Conservation (phyloP, 257 asterid species). For the Solanum stenotomum region DNA sequence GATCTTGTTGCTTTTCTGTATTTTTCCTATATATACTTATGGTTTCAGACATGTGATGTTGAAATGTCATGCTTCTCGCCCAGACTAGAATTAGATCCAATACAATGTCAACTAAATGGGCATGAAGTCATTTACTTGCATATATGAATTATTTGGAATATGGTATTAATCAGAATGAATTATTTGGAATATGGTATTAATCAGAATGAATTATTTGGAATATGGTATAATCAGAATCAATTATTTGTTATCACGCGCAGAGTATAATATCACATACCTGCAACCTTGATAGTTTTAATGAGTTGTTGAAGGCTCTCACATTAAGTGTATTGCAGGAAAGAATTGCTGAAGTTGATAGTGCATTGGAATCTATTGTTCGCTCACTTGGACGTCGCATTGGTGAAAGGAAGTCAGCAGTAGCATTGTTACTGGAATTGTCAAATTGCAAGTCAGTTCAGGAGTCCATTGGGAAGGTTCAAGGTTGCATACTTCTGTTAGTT, state of each 20-base stretch:
- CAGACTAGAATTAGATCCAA: neutral
- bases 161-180: neutral
- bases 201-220: neutral
- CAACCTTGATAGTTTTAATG: neutral
- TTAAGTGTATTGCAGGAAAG: conserved; percentile 37
- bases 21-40: neutral
- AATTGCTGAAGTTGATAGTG: conserved; percentile 31
- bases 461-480: conserved; percentile 49
- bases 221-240: neutral
- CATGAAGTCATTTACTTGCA: neutral
- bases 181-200: neutral
- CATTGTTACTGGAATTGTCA: conserved; percentile 45
- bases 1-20: neutral
- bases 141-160: neutral
- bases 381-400: conserved; percentile 48
- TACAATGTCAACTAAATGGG: neutral
- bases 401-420: conserved; percentile 50
- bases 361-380: conserved; percentile 40
- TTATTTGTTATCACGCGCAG: neutral
- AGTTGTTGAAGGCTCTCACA: neutral
- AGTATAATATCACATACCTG: neutral
- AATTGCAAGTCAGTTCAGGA: conserved; percentile 30
- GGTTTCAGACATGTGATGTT: neutral
- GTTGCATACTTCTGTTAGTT: conserved; percentile 53
- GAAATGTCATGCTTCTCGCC: neutral